phyloP scores from a whole-genome alignment of 371 early-diverging fungal species.

The Lichtheimia corymbifera region DNA sequence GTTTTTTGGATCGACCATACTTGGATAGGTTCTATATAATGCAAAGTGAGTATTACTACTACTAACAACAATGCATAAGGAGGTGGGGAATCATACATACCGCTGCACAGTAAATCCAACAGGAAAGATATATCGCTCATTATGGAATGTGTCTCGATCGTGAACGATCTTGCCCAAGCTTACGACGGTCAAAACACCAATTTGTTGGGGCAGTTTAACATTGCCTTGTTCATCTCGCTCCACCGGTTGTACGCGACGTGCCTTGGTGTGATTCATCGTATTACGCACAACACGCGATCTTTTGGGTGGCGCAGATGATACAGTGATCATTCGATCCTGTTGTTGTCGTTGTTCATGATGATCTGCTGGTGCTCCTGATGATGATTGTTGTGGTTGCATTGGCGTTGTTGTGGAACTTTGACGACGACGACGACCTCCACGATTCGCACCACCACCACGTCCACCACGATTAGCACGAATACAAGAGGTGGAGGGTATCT shows the following conservation, averaged over 20 bases:
- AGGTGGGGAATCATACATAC: conserved; percentile 22
- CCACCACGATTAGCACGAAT: too few species aligned
- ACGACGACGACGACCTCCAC: neutral
- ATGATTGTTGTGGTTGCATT: neutral
- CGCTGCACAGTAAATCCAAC: conserved; percentile 76
- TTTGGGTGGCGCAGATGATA: conserved; percentile 53
- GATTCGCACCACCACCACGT: too few species aligned
- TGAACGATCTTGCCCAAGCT: conserved; percentile 72
- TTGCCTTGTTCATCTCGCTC: conserved; percentile 68
- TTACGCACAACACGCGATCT: conserved; percentile 34
- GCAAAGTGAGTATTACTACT: neutral
- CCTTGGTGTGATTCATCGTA: conserved; percentile 24
- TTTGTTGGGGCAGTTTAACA: conserved; percentile 73
- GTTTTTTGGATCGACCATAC: conserved; percentile 67
- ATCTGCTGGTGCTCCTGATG: neutral
- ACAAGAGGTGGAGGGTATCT: too few species aligned
- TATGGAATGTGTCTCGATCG: conserved; percentile 82
- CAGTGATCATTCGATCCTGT: conserved; percentile 21
- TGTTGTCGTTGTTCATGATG: neutral
- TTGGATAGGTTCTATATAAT: conserved; percentile 61
- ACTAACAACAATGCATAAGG: neutral
- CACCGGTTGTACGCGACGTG: conserved; percentile 59
- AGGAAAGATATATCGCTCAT: conserved; percentile 90
- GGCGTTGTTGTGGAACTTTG: neutral
- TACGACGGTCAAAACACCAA: conserved; percentile 79